phyloP scores from a whole-genome alignment of 2,329 filamentous ascomycete species.

The Aschersonia sp. region DNA sequence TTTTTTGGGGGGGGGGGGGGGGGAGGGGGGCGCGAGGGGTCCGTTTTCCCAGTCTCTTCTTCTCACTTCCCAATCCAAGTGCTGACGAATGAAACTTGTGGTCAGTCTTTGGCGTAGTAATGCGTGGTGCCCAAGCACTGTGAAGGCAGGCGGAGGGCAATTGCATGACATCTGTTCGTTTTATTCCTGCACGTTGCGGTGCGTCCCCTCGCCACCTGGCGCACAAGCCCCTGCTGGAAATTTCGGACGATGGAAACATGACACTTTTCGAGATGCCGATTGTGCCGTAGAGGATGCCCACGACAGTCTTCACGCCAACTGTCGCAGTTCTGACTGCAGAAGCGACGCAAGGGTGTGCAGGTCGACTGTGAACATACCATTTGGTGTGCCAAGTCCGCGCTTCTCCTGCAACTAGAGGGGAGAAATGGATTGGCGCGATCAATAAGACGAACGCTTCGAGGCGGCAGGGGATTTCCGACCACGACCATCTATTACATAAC shows the following conservation, averaged over 20 bases:
- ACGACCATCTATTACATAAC: neutral
- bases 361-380: neutral
- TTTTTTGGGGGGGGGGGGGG: too few species aligned
- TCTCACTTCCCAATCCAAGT: neutral
- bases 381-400: too few species aligned
- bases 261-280: neutral
- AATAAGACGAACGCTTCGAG: neutral
- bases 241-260: neutral
- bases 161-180: too few species aligned
- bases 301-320: neutral
- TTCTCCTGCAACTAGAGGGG: neutral
- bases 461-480: neutral
- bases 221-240: neutral
- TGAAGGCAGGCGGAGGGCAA: too few species aligned
- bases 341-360: neutral
- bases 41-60: neutral
- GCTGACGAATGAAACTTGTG: neutral
- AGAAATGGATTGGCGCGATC: neutral
- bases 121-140: too few species aligned
- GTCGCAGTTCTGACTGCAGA: neutral
- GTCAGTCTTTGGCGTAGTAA: too few species aligned
- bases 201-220: neutral
- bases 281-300: neutral
- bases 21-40: too few species aligned
- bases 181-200: too few species aligned